Conservation (phyloP, 371 early-diverging fungal species). For the Mucor sp. region DNA sequence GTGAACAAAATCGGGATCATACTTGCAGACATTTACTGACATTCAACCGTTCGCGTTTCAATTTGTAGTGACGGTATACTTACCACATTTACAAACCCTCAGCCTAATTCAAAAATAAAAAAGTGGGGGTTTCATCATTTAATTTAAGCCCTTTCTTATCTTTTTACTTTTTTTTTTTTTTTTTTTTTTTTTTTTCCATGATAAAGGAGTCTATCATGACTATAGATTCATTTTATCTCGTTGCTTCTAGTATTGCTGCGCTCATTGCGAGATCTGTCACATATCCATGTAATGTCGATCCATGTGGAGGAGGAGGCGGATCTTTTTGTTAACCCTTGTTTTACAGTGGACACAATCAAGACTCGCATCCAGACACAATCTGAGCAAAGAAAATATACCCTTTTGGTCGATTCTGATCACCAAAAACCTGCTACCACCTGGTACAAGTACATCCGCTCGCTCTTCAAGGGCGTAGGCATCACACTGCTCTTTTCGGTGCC, state of each 20-base stretch:
- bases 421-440: not conserved
- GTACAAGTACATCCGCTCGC: constrained; percentile 10
- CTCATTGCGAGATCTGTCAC: constrained; percentile 55
- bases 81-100: too few species aligned
- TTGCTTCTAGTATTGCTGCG: constrained; percentile 52
- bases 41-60: too few species aligned
- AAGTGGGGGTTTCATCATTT: constrained; percentile 6
- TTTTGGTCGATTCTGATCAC: not conserved
- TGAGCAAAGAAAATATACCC: constrained; percentile 16
- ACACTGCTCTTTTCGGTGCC: constrained; percentile 72
- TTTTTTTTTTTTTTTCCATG: not conserved
- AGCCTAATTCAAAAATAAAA: constrained; percentile 70
- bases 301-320: not conserved
- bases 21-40: too few species aligned
- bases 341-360: constrained; percentile 66
- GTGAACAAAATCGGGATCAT: too few species aligned
- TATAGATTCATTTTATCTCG: constrained; percentile 30
- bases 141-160: not conserved
- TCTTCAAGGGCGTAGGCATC: constrained; percentile 66
- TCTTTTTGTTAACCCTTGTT: not conserved
- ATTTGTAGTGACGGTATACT: too few species aligned
- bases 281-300: constrained; percentile 42
- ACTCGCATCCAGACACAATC: constrained; percentile 55
- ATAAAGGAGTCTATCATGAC: constrained; percentile 8
- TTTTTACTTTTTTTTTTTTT: constrained; percentile 7